These are phyloP conservation scores for Lipomyces yamadae DNA, from an alignment of 805 yeast genomes.

Conservation along the genomic window DNA sequence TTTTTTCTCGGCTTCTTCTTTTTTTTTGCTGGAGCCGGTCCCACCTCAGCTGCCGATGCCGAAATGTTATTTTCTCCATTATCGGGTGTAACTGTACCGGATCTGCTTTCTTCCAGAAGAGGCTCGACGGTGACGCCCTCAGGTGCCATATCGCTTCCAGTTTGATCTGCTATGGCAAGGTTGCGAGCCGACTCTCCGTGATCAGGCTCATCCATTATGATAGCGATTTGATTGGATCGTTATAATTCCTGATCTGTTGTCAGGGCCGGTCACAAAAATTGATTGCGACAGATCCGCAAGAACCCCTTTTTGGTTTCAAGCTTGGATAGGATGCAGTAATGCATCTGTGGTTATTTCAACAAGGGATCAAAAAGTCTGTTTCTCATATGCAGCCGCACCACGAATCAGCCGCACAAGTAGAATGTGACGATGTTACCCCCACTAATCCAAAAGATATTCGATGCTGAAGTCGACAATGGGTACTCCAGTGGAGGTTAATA, in stretches of 20 bases:
- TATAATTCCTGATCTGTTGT: too few relatives aligned
- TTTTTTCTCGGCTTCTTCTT: conserved; percentile 14
- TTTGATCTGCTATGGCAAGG: not conserved
- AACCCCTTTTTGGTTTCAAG: not conserved
- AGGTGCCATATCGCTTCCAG: not conserved
- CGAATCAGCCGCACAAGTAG: not conserved
- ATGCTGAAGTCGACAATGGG: not conserved
- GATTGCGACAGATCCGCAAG: not conserved
- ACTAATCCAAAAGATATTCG: not conserved
- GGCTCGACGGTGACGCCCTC: not conserved
- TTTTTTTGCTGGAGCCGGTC: not conserved
- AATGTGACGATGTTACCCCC: too few relatives aligned
- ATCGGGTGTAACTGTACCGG: not conserved
- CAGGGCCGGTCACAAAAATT: not conserved
- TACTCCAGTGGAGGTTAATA: conserved; percentile 3
- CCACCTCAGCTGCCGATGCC: not conserved
- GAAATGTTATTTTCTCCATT: too few relatives aligned
- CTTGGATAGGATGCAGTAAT: not conserved
- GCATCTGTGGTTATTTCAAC: not conserved
- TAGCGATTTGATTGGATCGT: not conserved
- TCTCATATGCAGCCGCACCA: too few relatives aligned
- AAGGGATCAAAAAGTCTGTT: too few relatives aligned
- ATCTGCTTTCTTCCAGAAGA: not conserved
- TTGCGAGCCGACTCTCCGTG: not conserved
- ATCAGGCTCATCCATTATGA: not conserved